Evolutionary conservation across 257 asterid genomes (phyloP).

Genomic region (Leonotis leonurus): DNA sequence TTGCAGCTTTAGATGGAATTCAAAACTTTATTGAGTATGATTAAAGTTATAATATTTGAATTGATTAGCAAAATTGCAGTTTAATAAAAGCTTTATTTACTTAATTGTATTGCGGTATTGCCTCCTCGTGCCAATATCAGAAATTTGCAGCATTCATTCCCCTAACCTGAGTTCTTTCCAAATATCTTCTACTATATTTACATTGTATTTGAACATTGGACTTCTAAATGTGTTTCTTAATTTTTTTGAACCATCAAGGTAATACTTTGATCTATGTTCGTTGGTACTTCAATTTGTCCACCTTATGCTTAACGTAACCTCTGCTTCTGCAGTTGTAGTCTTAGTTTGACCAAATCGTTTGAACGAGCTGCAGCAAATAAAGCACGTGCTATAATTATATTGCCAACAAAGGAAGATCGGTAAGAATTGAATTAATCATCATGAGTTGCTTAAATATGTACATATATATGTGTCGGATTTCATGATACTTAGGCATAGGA

Average conservation of each 20-base stretch:
- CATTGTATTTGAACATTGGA: not conserved
- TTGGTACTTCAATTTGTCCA: slow-evolving; percentile 1
- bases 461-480: no score
- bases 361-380: slow-evolving; percentile 96
- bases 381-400: slow-evolving; percentile 88
- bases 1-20: no score
- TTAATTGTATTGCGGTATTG: no score
- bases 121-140: no score
- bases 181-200: not conserved
- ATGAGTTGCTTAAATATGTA: slow-evolving; percentile 8
- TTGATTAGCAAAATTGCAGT: no score
- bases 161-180: no score
- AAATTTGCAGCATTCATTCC: no score
- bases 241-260: not conserved
- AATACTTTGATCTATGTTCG: not conserved
- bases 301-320: slow-evolving; percentile 21
- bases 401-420: slow-evolving; percentile 88
- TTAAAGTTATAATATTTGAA: no score
- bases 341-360: slow-evolving; percentile 82
- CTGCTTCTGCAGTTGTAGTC: slow-evolving; percentile 72
- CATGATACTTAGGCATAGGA: no score
- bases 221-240: not conserved
- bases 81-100: no score
- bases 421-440: slow-evolving; percentile 22
- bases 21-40: no score